Evolutionary conservation across 768 basidiomycete genomes (phyloP).

Genomic region (Cytidiella melzeri): DNA sequence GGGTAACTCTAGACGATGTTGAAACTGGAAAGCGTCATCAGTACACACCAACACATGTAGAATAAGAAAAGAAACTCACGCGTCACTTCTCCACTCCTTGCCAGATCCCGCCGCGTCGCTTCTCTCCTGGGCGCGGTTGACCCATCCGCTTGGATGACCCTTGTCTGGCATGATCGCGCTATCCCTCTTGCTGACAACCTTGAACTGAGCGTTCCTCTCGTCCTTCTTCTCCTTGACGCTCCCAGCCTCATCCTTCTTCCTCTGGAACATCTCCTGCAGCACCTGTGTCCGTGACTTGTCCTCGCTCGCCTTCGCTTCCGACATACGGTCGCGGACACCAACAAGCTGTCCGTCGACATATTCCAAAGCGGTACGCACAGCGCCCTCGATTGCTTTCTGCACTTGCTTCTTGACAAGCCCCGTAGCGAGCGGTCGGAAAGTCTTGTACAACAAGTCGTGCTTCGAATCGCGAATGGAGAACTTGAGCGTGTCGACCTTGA

Average conservation of each 20-base stretch:
- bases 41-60: not conserved
- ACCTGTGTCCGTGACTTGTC: slow-evolving; percentile 41
- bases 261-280: slow-evolving; percentile 58
- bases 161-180: slow-evolving; percentile 53
- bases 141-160: slow-evolving; percentile 69
- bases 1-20: slow-evolving; percentile 7
- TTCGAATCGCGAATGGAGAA: slow-evolving; percentile 90
- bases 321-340: slow-evolving; percentile 76
- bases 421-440: slow-evolving; percentile 71
- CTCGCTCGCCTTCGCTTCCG: slow-evolving; percentile 47
- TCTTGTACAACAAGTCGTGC: slow-evolving; percentile 86
- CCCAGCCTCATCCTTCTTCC: slow-evolving; percentile 44
- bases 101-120: slow-evolving; percentile 38
- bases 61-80: slow-evolving; percentile 26
- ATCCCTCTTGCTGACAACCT: slow-evolving; percentile 70
- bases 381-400: slow-evolving; percentile 53
- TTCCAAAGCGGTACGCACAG: slow-evolving; percentile 75
- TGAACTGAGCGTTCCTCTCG: slow-evolving; percentile 60
- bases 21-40: slow-evolving; percentile 1
- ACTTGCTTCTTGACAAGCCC: slow-evolving; percentile 77
- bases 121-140: slow-evolving; percentile 46
- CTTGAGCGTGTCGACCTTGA: slow-evolving; percentile 83
- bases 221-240: slow-evolving; percentile 33
- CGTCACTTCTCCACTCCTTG: slow-evolving; percentile 49
- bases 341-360: slow-evolving; percentile 88